These are phyloP conservation scores for Claviceps pusilla DNA, from an alignment of 2,329 filamentous ascomycete genomes.

Conservation along the genomic window DNA sequence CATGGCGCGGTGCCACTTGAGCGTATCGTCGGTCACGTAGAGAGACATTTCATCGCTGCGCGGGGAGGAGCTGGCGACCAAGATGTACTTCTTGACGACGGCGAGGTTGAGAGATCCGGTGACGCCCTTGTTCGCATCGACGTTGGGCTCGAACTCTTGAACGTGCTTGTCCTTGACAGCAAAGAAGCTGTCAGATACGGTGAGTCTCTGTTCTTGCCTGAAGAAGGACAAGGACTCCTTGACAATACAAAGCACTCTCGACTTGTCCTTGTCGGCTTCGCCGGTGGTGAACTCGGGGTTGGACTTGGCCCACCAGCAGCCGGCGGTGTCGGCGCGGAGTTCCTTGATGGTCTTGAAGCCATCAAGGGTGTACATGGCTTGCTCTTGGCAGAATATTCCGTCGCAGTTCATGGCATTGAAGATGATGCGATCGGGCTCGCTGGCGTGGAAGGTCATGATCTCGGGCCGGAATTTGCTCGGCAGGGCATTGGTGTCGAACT, in stretches of 20 bases:
- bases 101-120: slow-evolving; percentile 71
- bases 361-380: slow-evolving; percentile 63
- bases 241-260: slow-evolving; percentile 68
- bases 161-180: slow-evolving; percentile 30
- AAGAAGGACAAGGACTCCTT: slow-evolving; percentile 55
- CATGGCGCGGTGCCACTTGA: slow-evolving; percentile 79
- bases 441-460: slow-evolving; percentile 64
- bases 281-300: slow-evolving; percentile 59
- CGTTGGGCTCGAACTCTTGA: slow-evolving; percentile 57
- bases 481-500: slow-evolving; percentile 49
- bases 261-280: slow-evolving; percentile 46
- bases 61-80: slow-evolving; percentile 66
- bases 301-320: slow-evolving; percentile 79
- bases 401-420: slow-evolving; percentile 63
- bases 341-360: slow-evolving; percentile 60
- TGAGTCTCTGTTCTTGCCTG: slow-evolving; percentile 59
- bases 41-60: slow-evolving; percentile 83
- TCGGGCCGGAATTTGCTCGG: slow-evolving; percentile 37
- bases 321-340: slow-evolving; percentile 52
- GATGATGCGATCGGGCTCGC: slow-evolving; percentile 70
- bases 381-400: slow-evolving; percentile 47
- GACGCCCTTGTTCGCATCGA: slow-evolving; percentile 60
- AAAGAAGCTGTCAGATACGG: slow-evolving; percentile 78
- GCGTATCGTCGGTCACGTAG: slow-evolving; percentile 72
- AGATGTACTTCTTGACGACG: slow-evolving; percentile 69